Conservation (phyloP, 192 early-diverging fungal species). For the Thamnidium elegans region DNA sequence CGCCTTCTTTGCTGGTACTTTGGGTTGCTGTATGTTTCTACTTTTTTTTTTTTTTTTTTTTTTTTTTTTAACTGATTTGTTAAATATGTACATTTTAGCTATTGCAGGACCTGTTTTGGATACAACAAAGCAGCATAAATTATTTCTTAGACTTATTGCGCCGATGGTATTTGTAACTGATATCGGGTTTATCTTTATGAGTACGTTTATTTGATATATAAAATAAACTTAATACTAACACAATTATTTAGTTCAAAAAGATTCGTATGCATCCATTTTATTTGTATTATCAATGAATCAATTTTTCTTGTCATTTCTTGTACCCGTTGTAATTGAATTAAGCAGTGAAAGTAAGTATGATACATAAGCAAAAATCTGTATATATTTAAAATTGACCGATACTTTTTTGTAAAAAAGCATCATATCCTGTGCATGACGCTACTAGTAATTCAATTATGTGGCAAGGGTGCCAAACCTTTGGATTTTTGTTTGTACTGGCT, state of each 20-base stretch:
- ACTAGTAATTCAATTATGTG: conserved; percentile 34
- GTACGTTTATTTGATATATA: conserved; percentile 7
- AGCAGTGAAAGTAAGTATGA: conserved; percentile 31
- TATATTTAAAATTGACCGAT: neutral
- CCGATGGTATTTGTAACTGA: conserved; percentile 33
- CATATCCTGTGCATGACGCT: conserved; percentile 34
- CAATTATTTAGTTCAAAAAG: conserved; percentile 23
- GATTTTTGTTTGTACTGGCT: conserved; percentile 25
- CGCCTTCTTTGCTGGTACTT: conserved; percentile 33
- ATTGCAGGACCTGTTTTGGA: conserved; percentile 37
- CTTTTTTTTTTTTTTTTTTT: neutral
- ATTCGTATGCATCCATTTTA: conserved; percentile 31
- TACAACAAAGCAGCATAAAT: conserved; percentile 32
- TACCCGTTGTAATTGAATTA: conserved; percentile 37
- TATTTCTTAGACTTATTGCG: conserved; percentile 28
- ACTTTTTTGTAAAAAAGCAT: conserved; percentile 3
- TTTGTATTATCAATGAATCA: conserved; percentile 36
- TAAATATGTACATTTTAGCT: conserved; percentile 20
- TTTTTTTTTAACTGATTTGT: neutral
- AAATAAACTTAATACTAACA: neutral
- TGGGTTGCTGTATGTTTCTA: conserved; percentile 31
- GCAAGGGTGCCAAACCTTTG: conserved; percentile 39
- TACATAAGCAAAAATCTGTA: neutral
- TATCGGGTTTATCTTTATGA: conserved; percentile 32
- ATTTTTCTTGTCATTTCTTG: conserved; percentile 36